Evolutionary conservation across 352 stramenopile genomes (phyloP), one percentile per base, ranked within the genome.

Genomic region (Phytophthora idaei): DNA sequence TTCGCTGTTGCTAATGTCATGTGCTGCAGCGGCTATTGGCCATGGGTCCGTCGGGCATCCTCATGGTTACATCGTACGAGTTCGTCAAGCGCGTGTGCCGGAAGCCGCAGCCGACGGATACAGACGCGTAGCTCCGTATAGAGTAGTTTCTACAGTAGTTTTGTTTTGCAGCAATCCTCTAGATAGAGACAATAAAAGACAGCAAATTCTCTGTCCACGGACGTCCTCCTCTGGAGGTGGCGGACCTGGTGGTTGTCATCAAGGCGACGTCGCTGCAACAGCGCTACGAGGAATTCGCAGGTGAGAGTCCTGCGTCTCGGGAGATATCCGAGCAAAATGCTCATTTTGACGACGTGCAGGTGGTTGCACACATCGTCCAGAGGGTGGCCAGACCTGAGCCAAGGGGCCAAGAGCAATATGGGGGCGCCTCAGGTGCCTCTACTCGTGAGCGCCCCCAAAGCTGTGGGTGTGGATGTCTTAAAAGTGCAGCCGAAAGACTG

Each of bases 361-460:
- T 91, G 5, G 75, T 97, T 34, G 77, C 89, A n/a, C 83, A 80
- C n/a, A 91, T 97, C 37, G 67, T 97, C 15, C 84, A 93, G 62
- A 68, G 81, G 57, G 88, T 95, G 2, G 83, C 77, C 3, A 80
- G 79, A 17, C 79, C 80, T n/a, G 83, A 89, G 50, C 56, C 65
- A 58, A 51, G 64, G 64, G 8, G 32, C 29, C n/a, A 57, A 52
- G 59, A 67, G 74, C 29, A 87, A 78, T 57, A 87, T 76, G 67
- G 17, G 17, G 17, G 17, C 17, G 17, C 17, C 17, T 73, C 73
- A 99, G 85, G 92, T 97, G 12, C 92, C 93, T 65, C 75, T 98
- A 46, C 83, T 98, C 12, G 92, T 98, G 61, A 96, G 89, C 53
- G 98, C 98, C 81, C 92, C 92, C 51, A 98, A 98, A 69, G 78